Conservation (phyloP, 331 rosid species). For the Stylosanthes scabra region DNA sequence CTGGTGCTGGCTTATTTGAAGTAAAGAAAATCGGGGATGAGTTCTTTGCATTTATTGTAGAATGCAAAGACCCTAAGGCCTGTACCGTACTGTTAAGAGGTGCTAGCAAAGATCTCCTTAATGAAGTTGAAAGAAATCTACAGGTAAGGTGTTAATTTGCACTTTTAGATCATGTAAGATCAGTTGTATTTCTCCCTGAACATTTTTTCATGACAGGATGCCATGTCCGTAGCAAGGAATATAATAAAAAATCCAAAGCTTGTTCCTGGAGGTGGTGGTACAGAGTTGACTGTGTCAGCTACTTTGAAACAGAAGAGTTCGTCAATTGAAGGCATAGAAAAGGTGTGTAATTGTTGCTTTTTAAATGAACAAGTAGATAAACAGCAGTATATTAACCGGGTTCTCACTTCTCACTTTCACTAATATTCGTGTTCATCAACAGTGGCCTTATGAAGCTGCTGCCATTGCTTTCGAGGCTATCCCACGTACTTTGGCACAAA, state of each 20-base stretch:
- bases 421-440: slow-evolving; percentile 27
- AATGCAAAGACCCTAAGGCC: slow-evolving; percentile 88
- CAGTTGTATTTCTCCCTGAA: too few species aligned
- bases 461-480: slow-evolving; percentile 91
- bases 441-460: slow-evolving; percentile 98
- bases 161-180: not conserved
- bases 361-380: too few species aligned
- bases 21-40: slow-evolving; percentile 88
- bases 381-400: too few species aligned
- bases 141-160: slow-evolving; percentile 56
- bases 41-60: slow-evolving; percentile 72
- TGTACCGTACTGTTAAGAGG: slow-evolving; percentile 85
- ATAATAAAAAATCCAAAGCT: slow-evolving; percentile 83
- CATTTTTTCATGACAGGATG: slow-evolving; percentile 58
- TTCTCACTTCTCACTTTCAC: slow-evolving; percentile 1
- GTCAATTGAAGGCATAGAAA: slow-evolving; percentile 81
- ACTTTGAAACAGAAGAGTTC: slow-evolving; percentile 86
- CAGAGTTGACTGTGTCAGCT: slow-evolving; percentile 84
- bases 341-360: slow-evolving; percentile 47
- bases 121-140: slow-evolving; percentile 84
- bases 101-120: slow-evolving; percentile 82
- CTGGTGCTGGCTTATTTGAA: slow-evolving; percentile 86
- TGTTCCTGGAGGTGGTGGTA: slow-evolving; percentile 88
- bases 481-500: slow-evolving; percentile 87
- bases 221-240: slow-evolving; percentile 85